Conservation (phyloP, 2,329 filamentous ascomycete species). For the Zelopaecilomyces penicillatus region DNA sequence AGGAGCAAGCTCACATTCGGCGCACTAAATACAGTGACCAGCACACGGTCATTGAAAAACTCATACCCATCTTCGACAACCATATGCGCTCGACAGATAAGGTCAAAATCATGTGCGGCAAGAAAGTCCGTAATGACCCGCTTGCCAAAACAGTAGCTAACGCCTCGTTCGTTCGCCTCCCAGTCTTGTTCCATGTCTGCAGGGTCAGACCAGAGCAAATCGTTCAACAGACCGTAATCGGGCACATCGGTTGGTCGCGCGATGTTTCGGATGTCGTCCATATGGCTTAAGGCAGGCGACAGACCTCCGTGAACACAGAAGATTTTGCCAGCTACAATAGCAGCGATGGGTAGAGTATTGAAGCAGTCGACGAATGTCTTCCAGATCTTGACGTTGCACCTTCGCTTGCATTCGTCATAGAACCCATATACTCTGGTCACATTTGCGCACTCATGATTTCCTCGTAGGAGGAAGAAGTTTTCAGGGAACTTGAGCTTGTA, state of each 20-base stretch:
- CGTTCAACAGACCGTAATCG: slow-evolving; percentile 91
- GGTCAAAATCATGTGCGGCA: slow-evolving; percentile 88
- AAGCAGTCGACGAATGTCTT: slow-evolving; percentile 97
- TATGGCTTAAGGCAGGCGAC: slow-evolving; percentile 84
- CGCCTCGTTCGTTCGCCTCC: slow-evolving; percentile 94
- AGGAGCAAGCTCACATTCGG: slow-evolving; percentile 66
- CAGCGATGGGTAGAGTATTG: slow-evolving; percentile 88
- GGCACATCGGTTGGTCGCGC: slow-evolving; percentile 93
- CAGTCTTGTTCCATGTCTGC: slow-evolving; percentile 97
- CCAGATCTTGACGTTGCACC: slow-evolving; percentile 96
- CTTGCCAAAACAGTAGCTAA: slow-evolving; percentile 98
- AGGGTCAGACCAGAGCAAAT: slow-evolving; percentile 93
- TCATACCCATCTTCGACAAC: slow-evolving; percentile 99
- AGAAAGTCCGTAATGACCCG: slow-evolving; percentile 97
- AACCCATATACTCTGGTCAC: slow-evolving; percentile 95
- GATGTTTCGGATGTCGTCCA: slow-evolving; percentile 98
- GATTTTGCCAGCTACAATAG: slow-evolving; percentile 96
- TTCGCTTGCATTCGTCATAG: slow-evolving; percentile 95
- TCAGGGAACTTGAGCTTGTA: slow-evolving; percentile 97
- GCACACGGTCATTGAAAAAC: slow-evolving; percentile 89
- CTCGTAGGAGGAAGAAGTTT: slow-evolving; percentile 91
- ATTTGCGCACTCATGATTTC: slow-evolving; percentile 95
- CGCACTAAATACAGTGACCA: slow-evolving; percentile 96
- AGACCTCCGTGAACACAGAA: slow-evolving; percentile 95
- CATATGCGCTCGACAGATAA: slow-evolving; percentile 97